Base-by-base conservation (phyloP, 2,329 filamentous ascomycete species). In the Sclerotinia glacialis region DNA sequence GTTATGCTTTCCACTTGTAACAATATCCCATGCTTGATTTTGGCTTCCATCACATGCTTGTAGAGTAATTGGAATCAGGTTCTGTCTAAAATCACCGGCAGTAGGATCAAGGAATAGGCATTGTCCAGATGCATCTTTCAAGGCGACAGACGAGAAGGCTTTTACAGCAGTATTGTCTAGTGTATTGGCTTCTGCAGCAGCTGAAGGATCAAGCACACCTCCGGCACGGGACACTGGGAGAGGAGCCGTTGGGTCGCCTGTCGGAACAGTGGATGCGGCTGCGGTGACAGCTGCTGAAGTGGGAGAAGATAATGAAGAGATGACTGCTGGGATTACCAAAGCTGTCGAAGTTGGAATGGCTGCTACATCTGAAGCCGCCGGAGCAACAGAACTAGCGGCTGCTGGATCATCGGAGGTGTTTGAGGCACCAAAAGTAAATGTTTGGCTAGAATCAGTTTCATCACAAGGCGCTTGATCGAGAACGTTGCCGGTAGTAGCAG, bases 1-100 rank as follows among this genome's bases (percentile, higher is more conserved):
- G 69, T 83, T 83, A 72, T 86, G 84, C 70, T 80, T 79, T 28
- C 84, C 84, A 8, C 77, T 76, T 0, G 79, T 80, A 52, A 81
- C 79, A 50, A 81, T 71, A 70, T 82, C 80, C 79, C 79, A 82
- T 58, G 72, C 71, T 69, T 81, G 78, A 0, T 78, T 79, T 23
- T 76, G 71, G 18, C 77, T 79, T 3, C 78, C 77, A 66, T 77
- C 78, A 69, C 80, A 82, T n/a, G 74, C 71, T 18, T 74, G 77
- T 47, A 80, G 74, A 67, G 80, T 77, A 47, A 82, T 75, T 1
- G 79, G 80, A 34, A 77, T 79, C 37, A 82, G 72, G 63, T 82
- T 82, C 50, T 78, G 79, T 65, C 79, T 76, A 66, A 80, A 81
- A 68, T 82, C 80, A 14, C 80, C 80, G 3, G 79, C 81, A 21